phyloP scores from a whole-genome alignment of 202 grass and related monocot species.

The Carex arenaria region DNA sequence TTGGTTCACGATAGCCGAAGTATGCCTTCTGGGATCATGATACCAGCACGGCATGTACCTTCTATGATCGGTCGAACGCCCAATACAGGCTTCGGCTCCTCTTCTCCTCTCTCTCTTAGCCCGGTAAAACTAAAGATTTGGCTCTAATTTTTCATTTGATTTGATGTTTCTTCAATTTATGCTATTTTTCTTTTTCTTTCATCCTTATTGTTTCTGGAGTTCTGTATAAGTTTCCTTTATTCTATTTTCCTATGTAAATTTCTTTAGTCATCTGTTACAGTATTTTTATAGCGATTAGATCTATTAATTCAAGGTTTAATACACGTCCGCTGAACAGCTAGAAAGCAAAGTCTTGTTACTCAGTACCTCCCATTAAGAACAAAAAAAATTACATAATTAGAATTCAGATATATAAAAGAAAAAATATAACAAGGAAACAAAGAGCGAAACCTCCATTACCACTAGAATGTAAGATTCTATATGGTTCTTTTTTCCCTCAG shows the following conservation, averaged over 20 bases:
- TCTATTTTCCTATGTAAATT: background rate
- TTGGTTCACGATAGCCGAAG: constrained; percentile 28
- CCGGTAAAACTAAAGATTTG: constrained; percentile 45
- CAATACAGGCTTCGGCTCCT: constrained; percentile 56
- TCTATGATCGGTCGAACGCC: constrained; percentile 80
- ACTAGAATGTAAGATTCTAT: background rate
- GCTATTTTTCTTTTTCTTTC: background rate
- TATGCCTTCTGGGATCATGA: constrained; percentile 79
- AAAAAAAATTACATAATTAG: background rate
- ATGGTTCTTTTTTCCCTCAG: background rate
- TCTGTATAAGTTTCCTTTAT: background rate
- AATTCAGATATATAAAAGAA: background rate
- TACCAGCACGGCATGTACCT: constrained; percentile 67
- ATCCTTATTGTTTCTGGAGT: background rate
- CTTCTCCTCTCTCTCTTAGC: constrained; percentile 72
- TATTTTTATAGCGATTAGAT: background rate
- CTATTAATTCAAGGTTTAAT: background rate
- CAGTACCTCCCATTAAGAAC: background rate
- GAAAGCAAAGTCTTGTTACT: background rate
- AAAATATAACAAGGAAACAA: background rate
- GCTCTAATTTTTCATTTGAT: background rate
- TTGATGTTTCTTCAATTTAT: background rate
- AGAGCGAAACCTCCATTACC: background rate
- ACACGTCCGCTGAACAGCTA: background rate
- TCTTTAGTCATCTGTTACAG: background rate